Conservation (phyloP, 2,329 filamentous ascomycete species). For the Colletotrichum caudatum region DNA sequence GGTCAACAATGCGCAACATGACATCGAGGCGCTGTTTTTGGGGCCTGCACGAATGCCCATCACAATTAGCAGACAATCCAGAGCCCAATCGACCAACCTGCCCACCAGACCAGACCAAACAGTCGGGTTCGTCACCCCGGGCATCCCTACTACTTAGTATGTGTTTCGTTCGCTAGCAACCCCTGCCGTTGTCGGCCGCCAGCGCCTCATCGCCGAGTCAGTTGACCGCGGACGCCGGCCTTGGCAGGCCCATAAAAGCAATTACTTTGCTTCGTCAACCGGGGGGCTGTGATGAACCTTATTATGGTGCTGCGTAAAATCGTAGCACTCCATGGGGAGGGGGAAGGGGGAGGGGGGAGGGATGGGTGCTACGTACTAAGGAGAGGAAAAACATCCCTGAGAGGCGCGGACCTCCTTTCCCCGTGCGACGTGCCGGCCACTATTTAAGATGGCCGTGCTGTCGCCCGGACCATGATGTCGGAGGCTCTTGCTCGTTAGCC, state of each 20-base stretch:
- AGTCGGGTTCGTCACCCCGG: slow-evolving; percentile 11
- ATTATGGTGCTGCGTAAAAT: slow-evolving; percentile 4
- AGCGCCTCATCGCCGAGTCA: slow-evolving; percentile 32
- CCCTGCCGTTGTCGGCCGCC: slow-evolving; percentile 17
- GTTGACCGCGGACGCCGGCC: slow-evolving; percentile 10
- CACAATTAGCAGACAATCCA: slow-evolving; percentile 4
- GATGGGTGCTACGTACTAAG: background rate
- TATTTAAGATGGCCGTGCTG: slow-evolving; percentile 1
- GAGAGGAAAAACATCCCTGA: background rate
- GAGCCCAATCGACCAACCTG: background rate
- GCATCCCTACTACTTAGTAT: no score
- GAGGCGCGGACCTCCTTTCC: background rate
- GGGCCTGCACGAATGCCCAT: slow-evolving; percentile 20
- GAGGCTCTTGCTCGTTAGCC: background rate
- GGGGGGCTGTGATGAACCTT: slow-evolving; percentile 40
- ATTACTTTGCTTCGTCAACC: slow-evolving; percentile 36
- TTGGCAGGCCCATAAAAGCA: slow-evolving; percentile 25
- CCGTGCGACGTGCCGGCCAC: slow-evolving; percentile 1
- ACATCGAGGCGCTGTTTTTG: background rate
- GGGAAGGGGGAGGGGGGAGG: no score
- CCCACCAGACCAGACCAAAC: slow-evolving; percentile 36
- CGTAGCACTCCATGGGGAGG: no score
- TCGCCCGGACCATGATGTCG: background rate
- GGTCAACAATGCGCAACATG: background rate
- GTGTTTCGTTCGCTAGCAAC: slow-evolving; percentile 14